A percentile compares a stretch with the other conserved stretches of the same genome.
These are phyloP conservation scores for Anthoceros angustus DNA, from an alignment of 225 moss, liverwort and hornwort species.

Conservation along the genomic window DNA sequence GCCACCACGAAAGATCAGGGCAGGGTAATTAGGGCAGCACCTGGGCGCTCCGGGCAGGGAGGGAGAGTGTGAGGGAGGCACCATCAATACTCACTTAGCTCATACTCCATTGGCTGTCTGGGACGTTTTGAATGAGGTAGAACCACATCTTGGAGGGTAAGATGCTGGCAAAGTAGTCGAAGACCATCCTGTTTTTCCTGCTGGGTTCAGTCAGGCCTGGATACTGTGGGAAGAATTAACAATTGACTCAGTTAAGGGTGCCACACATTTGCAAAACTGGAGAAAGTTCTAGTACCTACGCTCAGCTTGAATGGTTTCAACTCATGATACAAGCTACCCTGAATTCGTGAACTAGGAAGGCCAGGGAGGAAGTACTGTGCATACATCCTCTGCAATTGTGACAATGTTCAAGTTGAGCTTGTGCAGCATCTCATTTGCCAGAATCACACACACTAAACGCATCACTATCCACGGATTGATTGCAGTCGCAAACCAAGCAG, in stretches of 20 bases:
- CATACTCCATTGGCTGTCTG: conserved; percentile 72
- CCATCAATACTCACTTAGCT: conserved; percentile 36
- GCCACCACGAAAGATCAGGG: not conserved
- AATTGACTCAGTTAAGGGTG: not conserved
- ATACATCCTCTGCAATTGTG: conserved; percentile 96
- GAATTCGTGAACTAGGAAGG: not conserved
- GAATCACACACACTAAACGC: conserved; percentile 78
- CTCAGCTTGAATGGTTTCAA: too few species aligned
- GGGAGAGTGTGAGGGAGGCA: not conserved
- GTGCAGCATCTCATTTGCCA: conserved; percentile 96
- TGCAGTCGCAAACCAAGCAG: conserved; percentile 38
- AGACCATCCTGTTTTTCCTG: conserved; percentile 72
- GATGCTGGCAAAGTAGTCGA: conserved; percentile 75
- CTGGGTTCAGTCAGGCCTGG: conserved; percentile 67
- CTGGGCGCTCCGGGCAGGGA: not conserved
- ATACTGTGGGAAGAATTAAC: conserved; percentile 31
- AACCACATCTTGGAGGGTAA: conserved; percentile 81
- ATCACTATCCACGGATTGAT: conserved; percentile 96
- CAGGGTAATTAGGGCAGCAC: too few species aligned
- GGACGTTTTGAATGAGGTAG: conserved; percentile 48
- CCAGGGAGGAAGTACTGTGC: conserved; percentile 1
- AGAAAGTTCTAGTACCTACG: too few species aligned
- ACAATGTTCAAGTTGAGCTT: conserved; percentile 78
- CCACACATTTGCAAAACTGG: too few species aligned
- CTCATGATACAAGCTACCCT: too few species aligned